These are phyloP conservation scores for Elaeis oleifera DNA, from an alignment of 202 grass and related monocot species.

Conservation along the genomic window DNA sequence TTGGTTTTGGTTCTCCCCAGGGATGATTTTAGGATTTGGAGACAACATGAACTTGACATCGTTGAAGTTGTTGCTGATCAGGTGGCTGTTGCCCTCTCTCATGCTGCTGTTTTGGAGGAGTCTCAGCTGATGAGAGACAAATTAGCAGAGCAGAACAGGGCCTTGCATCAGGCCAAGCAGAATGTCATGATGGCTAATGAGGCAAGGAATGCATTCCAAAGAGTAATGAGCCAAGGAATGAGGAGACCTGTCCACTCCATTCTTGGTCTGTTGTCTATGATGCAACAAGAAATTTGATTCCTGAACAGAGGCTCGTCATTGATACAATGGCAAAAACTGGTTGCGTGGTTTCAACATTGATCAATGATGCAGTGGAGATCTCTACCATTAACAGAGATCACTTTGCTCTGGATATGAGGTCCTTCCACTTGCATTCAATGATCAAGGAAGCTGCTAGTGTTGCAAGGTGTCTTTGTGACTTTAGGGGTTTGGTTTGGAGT, in stretches of 20 bases:
- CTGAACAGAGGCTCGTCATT: constrained; percentile 7
- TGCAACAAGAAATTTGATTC: constrained; percentile 15
- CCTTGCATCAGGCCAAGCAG: constrained; percentile 8
- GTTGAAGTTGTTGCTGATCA: constrained; percentile 18
- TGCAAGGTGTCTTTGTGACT: constrained; percentile 14
- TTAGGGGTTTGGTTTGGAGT: constrained; percentile 6
- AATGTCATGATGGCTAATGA: constrained; percentile 15
- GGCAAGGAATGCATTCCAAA: constrained; percentile 10
- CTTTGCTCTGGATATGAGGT: constrained; percentile 8
- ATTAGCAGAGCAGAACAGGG: constrained; percentile 18
- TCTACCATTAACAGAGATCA: constrained; percentile 2
- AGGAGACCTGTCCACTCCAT: constrained; percentile 10
- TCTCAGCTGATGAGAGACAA: constrained; percentile 19
- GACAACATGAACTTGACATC: constrained; percentile 8
- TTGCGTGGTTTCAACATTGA: constrained; percentile 14
- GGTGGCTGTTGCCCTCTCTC: constrained; percentile 17
- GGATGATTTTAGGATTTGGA: constrained; percentile 13
- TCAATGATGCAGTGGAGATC: constrained; percentile 9
- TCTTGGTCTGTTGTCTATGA: constrained; percentile 12
- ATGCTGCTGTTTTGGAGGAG: constrained; percentile 21
- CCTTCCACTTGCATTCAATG: constrained; percentile 13
- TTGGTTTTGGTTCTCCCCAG: constrained; percentile 15
- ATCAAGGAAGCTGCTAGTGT: constrained; percentile 17
- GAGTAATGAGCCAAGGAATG: constrained; percentile 15
- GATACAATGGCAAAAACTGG: constrained; percentile 14